Evolutionary conservation across 768 basidiomycete genomes (phyloP).

Genomic region (Termitomyces sp.): DNA sequence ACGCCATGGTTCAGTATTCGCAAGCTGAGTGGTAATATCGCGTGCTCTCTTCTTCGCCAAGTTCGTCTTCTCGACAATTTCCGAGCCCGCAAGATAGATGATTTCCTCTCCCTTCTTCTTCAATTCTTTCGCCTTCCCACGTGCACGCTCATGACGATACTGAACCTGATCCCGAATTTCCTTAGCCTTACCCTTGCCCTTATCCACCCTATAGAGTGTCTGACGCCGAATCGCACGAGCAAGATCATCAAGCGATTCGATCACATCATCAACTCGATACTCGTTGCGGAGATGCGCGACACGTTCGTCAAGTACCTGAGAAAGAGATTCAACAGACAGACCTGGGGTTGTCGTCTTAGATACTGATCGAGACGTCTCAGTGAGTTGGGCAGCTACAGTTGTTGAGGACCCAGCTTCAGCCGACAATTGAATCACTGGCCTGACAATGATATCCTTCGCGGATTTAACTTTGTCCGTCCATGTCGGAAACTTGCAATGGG

Average conservation of each 20-base stretch:
- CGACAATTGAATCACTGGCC: constrained; percentile 23
- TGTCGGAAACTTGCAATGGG: constrained; percentile 13
- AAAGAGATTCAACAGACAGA: constrained; percentile 40
- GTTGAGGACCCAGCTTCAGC: constrained; percentile 25
- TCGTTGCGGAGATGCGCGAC: constrained; percentile 44
- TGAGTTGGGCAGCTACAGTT: constrained; percentile 20
- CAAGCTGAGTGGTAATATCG: constrained; percentile 25
- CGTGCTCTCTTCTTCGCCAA: constrained; percentile 16
- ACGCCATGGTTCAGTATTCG: constrained; percentile 27
- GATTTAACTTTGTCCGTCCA: constrained; percentile 22
- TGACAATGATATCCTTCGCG: constrained; percentile 32
- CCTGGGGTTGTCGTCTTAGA: constrained; percentile 29
- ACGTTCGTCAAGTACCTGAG: constrained; percentile 41
- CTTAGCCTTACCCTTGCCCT: constrained; percentile 44
- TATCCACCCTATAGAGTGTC: constrained; percentile 37
- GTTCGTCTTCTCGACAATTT: constrained; percentile 34
- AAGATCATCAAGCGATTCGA: constrained; percentile 56
- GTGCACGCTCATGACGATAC: constrained; percentile 48
- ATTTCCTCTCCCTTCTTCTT: constrained; percentile 44
- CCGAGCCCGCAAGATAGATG: constrained; percentile 36
- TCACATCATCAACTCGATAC: constrained; percentile 40
- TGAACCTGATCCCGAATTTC: constrained; percentile 40
- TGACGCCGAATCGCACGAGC: constrained; percentile 46
- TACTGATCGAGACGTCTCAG: constrained; percentile 8
- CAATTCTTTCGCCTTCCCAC: constrained; percentile 47